These are phyloP conservation scores for Penicillium nordicum DNA, from an alignment of 2,329 filamentous ascomycete species.

Conservation along the genomic window DNA sequence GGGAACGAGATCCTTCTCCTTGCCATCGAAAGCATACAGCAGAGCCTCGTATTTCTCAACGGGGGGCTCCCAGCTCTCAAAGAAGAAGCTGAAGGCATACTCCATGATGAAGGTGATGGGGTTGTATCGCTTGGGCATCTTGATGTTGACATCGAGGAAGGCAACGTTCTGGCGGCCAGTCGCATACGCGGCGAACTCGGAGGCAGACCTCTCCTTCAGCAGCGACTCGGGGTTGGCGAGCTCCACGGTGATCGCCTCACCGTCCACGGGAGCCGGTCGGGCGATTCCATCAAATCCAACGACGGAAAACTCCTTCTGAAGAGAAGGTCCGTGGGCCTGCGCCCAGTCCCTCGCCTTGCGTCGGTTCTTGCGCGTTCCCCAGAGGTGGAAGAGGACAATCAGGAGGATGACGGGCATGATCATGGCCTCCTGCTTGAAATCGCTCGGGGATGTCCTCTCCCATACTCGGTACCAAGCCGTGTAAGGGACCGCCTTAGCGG, in stretches of 20 bases:
- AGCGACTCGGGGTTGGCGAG: slow-evolving; percentile 55
- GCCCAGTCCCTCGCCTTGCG: slow-evolving; percentile 78
- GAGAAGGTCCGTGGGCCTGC: slow-evolving; percentile 64
- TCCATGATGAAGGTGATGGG: slow-evolving; percentile 68
- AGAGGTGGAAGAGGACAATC: slow-evolving; percentile 73
- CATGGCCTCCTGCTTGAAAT: slow-evolving; percentile 84
- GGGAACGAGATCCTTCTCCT: slow-evolving; percentile 75
- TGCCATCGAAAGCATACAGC: slow-evolving; percentile 87
- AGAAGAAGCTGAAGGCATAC: slow-evolving; percentile 66
- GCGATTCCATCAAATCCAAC: slow-evolving; percentile 70
- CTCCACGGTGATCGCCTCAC: slow-evolving; percentile 39
- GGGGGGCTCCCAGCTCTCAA: slow-evolving; percentile 69
- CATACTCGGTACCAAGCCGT: slow-evolving; percentile 97
- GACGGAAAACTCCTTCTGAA: slow-evolving; percentile 78
- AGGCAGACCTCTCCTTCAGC: slow-evolving; percentile 81
- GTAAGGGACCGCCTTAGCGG: slow-evolving; percentile 61
- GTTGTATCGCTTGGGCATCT: slow-evolving; percentile 82
- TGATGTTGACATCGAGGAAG: slow-evolving; percentile 81
- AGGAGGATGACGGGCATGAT: slow-evolving; percentile 72
- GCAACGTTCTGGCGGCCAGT: slow-evolving; percentile 90
- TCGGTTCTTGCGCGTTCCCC: slow-evolving; percentile 77
- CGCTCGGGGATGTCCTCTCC: slow-evolving; percentile 77
- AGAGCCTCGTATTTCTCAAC: slow-evolving; percentile 72
- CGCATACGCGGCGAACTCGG: slow-evolving; percentile 83
- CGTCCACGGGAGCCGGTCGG: slow-evolving; percentile 45